phyloP scores from a whole-genome alignment of 139 green algal genomes.

The Pedinophyceae sp. region DNA sequence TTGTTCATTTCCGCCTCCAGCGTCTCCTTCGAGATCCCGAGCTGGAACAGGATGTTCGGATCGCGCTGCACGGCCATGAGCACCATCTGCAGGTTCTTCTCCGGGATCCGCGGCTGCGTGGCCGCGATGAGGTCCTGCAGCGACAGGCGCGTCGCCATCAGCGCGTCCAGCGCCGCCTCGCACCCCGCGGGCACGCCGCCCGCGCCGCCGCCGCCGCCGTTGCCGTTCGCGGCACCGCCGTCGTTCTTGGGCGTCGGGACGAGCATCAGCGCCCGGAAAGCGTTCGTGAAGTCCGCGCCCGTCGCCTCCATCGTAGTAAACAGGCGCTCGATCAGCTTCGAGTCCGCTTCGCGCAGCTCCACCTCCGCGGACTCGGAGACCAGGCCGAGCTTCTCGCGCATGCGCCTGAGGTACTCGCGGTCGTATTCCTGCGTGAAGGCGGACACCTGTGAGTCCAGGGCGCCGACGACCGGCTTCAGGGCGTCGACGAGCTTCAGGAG shows the following conservation, averaged over 20 bases:
- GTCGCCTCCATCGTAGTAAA: constrained; percentile 29
- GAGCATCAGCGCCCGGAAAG: too few relatives aligned
- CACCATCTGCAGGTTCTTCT: constrained; percentile 26
- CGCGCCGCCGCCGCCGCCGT: neutral
- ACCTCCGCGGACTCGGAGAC: too few relatives aligned
- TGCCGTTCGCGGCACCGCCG: neutral
- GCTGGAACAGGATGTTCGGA: constrained; percentile 16
- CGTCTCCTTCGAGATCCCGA: constrained; percentile 20
- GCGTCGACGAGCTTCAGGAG: constrained; percentile 27
- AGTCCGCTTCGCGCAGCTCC: constrained; percentile 3
- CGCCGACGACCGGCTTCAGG: constrained; percentile 14
- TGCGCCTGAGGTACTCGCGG: constrained; percentile 5
- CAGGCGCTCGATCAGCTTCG: constrained; percentile 19
- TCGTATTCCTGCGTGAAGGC: constrained; percentile 4
- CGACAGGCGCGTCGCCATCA: constrained; percentile 6
- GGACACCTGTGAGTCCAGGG: neutral
- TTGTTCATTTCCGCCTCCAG: neutral
- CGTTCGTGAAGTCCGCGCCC: constrained; percentile 24
- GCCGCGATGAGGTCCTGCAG: constrained; percentile 9
- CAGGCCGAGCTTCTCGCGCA: constrained; percentile 8
- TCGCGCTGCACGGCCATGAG: constrained; percentile 19
- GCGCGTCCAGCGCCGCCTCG: constrained; percentile 3
- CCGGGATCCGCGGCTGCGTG: constrained; percentile 8
- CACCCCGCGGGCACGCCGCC: neutral
- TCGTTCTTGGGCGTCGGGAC: too few relatives aligned